Conservation (phyloP, 768 basidiomycete species). For the Hericium rajendrae region DNA sequence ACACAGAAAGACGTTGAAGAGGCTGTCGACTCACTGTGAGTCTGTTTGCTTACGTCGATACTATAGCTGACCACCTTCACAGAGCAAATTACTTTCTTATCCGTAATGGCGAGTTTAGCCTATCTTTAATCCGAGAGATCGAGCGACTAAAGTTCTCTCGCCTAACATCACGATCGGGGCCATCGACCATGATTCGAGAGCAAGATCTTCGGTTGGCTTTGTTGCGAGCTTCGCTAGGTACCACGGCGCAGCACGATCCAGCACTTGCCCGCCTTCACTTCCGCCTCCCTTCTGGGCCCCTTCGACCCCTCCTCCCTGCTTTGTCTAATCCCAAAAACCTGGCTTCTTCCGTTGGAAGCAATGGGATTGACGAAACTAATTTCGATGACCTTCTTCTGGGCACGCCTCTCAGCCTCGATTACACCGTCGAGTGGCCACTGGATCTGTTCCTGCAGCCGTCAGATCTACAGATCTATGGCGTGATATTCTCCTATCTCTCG, state of each 20-base stretch:
- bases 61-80: slow-evolving; percentile 6
- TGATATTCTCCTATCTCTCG: slow-evolving; percentile 74
- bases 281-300: slow-evolving; percentile 69
- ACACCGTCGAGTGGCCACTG: slow-evolving; percentile 75
- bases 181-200: slow-evolving; percentile 74
- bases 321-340: slow-evolving; percentile 31
- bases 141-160: slow-evolving; percentile 77
- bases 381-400: slow-evolving; percentile 77
- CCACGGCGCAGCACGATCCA: slow-evolving; percentile 81
- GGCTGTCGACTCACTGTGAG: slow-evolving; percentile 78
- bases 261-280: slow-evolving; percentile 65
- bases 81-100: slow-evolving; percentile 86
- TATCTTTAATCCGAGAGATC: slow-evolving; percentile 79
- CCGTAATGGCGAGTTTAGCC: slow-evolving; percentile 79
- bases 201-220: slow-evolving; percentile 84
- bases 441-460: slow-evolving; percentile 78
- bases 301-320: slow-evolving; percentile 76
- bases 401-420: slow-evolving; percentile 61
- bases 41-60: slow-evolving; percentile 2
- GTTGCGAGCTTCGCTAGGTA: slow-evolving; percentile 81
- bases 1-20: slow-evolving; percentile 77
- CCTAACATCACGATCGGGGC: slow-evolving; percentile 53
- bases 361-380: slow-evolving; percentile 31
- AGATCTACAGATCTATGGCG: slow-evolving; percentile 66
- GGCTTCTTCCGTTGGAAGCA: slow-evolving; percentile 32